These are phyloP conservation scores for Cocos nucifera DNA, from an alignment of 176 grass and related monocot species.

Conservation along the genomic window DNA sequence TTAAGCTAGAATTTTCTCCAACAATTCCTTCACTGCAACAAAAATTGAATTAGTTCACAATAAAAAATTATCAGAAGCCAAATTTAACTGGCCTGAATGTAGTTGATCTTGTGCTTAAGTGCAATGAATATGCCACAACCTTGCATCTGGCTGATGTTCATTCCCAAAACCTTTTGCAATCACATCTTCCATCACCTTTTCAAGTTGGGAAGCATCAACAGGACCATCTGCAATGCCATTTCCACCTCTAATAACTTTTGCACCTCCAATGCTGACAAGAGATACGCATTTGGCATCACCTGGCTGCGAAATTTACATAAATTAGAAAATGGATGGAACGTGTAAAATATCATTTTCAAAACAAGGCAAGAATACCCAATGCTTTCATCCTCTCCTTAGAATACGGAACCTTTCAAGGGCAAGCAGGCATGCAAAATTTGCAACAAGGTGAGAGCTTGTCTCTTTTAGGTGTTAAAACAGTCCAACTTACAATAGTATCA, in stretches of 20 bases:
- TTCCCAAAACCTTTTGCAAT: conserved; percentile 57
- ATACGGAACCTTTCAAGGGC: too few relatives aligned
- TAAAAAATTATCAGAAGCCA: conserved; percentile 15
- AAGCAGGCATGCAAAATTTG: too few relatives aligned
- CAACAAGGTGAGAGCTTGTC: too few relatives aligned
- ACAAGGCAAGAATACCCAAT: too few relatives aligned
- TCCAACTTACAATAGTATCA: too few relatives aligned
- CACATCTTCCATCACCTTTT: conserved; percentile 55
- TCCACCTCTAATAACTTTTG: conserved; percentile 83
- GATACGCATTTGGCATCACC: conserved; percentile 76
- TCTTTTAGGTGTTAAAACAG: too few relatives aligned
- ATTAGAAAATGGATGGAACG: too few relatives aligned
- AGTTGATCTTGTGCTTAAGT: too few relatives aligned
- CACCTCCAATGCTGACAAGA: conserved; percentile 81
- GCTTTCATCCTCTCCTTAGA: too few relatives aligned
- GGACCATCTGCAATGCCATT: conserved; percentile 72
- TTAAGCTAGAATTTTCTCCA: conserved; percentile 46
- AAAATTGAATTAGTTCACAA: conserved; percentile 7
- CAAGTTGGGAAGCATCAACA: conserved; percentile 37
- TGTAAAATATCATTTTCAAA: too few relatives aligned
- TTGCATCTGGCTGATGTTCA: conserved; percentile 57
- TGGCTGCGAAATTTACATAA: conserved; percentile 36
- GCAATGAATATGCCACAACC: conserved; percentile 28
- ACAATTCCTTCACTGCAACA: conserved; percentile 65
- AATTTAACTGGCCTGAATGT: too few relatives aligned